Evolutionary conservation across 2,329 filamentous ascomycete species (phyloP).

Genomic region (Stachybotrys chartarum): DNA sequence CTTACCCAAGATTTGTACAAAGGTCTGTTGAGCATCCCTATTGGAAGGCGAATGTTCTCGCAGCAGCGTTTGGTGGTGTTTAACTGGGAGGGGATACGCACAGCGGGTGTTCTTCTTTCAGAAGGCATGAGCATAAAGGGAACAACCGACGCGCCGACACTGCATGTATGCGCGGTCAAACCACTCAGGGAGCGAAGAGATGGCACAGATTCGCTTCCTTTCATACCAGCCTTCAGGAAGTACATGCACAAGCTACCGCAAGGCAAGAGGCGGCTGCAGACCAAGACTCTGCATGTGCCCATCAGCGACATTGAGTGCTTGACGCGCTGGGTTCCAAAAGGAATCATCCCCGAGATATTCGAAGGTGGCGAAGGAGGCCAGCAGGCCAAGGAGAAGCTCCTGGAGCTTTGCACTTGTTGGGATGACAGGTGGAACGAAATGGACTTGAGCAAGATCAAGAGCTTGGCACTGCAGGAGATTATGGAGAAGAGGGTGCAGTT

Average conservation of each 20-base stretch:
- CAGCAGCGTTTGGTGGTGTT: slow-evolving; percentile 75
- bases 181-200: slow-evolving; percentile 62
- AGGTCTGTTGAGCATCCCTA: slow-evolving; percentile 68
- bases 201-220: slow-evolving; percentile 81
- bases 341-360: slow-evolving; percentile 54
- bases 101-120: slow-evolving; percentile 70
- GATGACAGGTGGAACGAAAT: slow-evolving; percentile 74
- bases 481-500: slow-evolving; percentile 63
- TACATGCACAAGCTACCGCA: slow-evolving; percentile 63
- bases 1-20: slow-evolving; percentile 77
- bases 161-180: slow-evolving; percentile 75
- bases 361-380: slow-evolving; percentile 39
- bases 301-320: slow-evolving; percentile 78
- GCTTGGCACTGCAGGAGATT: slow-evolving; percentile 72
- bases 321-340: slow-evolving; percentile 58
- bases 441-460: slow-evolving; percentile 75
- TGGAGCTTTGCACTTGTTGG: slow-evolving; percentile 68
- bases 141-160: slow-evolving; percentile 50
- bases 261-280: slow-evolving; percentile 57
- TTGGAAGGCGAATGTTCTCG: slow-evolving; percentile 73
- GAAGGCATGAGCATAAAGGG: slow-evolving; percentile 63
- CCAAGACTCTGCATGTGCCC: slow-evolving; percentile 62
- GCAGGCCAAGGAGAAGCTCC: slow-evolving; percentile 60
- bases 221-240: slow-evolving; percentile 62
- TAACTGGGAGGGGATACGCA: slow-evolving; percentile 75